Conservation (phyloP, 768 basidiomycete species). For the Psilocybe azurescens region DNA sequence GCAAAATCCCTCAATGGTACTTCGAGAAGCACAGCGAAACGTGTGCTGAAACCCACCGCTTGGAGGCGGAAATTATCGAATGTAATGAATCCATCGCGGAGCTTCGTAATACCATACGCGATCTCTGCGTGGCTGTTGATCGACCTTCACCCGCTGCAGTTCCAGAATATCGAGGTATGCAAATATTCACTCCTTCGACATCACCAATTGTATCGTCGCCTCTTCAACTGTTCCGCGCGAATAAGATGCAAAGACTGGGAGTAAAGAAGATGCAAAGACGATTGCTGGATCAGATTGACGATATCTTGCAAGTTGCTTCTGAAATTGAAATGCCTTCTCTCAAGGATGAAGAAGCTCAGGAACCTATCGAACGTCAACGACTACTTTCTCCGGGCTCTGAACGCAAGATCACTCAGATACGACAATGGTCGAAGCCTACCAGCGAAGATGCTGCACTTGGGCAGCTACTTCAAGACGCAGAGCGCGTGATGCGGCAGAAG, state of each 20-base stretch:
- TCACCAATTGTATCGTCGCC: constrained; percentile 78
- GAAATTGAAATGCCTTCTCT: constrained; percentile 88
- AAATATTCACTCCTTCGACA: constrained; percentile 76
- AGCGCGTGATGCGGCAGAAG: constrained; percentile 91
- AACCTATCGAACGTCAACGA: constrained; percentile 92
- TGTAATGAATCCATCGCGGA: constrained; percentile 94
- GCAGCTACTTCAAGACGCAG: constrained; percentile 86
- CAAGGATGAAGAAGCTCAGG: constrained; percentile 89
- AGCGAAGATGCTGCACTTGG: constrained; percentile 86
- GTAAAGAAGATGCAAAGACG: constrained; percentile 84
- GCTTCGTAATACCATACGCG: constrained; percentile 84
- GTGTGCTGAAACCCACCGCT: constrained; percentile 92
- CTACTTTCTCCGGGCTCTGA: constrained; percentile 91
- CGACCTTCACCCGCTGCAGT: constrained; percentile 67
- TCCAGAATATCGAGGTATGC: constrained; percentile 88
- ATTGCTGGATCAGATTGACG: constrained; percentile 85
- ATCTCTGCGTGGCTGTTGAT: constrained; percentile 75
- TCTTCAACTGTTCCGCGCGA: constrained; percentile 75
- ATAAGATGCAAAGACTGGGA: constrained; percentile 79
- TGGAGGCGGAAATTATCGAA: constrained; percentile 93
- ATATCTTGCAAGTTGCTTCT: constrained; percentile 78
- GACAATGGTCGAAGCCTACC: constrained; percentile 85
- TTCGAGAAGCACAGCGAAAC: constrained; percentile 99
- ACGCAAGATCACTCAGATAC: constrained; percentile 80
- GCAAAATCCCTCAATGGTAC: constrained; percentile 97